Evolutionary conservation across 805 yeast species (phyloP), one percentile per base, ranked within the genome.

Genomic region (Lipomyces japonicus): DNA sequence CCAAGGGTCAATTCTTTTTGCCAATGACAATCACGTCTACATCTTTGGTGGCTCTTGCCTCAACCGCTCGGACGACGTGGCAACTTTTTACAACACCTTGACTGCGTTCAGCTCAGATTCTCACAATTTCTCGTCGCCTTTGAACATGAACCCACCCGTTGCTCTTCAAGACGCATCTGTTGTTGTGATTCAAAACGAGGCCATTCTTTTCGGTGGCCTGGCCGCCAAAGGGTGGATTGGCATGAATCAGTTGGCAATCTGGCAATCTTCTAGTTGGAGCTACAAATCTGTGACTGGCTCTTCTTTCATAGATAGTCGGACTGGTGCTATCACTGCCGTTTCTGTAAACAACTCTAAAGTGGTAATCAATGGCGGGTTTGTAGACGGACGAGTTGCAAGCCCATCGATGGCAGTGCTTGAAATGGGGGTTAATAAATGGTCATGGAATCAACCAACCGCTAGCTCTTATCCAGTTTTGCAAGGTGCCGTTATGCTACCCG

Each of bases 181-280:
- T 9, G 48, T 58, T 12, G 43, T 57, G 4, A 44, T 61, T 18
- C 47, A 47, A 12, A 24, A 35, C 18, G 32, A 43, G 18, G 39
- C 61, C 2, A 41, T 61, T 31, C 63, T 86, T 2, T 68, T 86
- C 37, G 95, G 93, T 0, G 95, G 95, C 2, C 71, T 71, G 46
- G 75, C 86, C 2, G 59, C 64, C 4, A 60, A 68, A 2, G 88
- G 88, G 0, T 84, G 90, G 88, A 76, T 84, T 31, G 76, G 78
- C 54, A 77, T 85, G 81, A 75, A 75, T 58, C 93, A 85, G 65
- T 68, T 84, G 18, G 91, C 93, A 0, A 65, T 82, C 1, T 84
- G 56, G 56, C 50, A 89, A 86, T 81, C 80, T 58, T 71, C 72
- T 42, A 68, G 85, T 6, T 86, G 95, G 95, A 75, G 85, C 2